phyloP scores from a whole-genome alignment of 2,329 filamentous ascomycete genomes.

The Pseudocercospora ulei region DNA sequence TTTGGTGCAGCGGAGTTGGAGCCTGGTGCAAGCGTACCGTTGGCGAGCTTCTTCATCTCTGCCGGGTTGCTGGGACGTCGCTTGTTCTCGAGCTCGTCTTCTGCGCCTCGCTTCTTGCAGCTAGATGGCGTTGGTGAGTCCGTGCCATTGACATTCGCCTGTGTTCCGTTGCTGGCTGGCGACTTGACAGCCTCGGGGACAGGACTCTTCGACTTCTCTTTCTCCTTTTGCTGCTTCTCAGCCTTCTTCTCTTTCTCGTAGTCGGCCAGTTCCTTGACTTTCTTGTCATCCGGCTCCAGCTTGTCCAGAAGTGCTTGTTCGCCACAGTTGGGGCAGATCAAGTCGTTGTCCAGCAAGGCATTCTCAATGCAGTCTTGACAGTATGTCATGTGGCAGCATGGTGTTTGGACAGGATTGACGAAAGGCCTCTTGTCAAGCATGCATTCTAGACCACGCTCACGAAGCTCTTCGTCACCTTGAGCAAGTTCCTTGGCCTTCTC shows the following conservation, averaged over 20 bases:
- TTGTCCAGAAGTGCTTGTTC: slow-evolving; percentile 91
- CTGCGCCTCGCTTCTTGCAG: slow-evolving; percentile 72
- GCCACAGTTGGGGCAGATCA: slow-evolving; percentile 84
- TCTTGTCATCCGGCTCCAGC: slow-evolving; percentile 72
- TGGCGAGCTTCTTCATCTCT: slow-evolving; percentile 36
- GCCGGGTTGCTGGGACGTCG: slow-evolving; percentile 40
- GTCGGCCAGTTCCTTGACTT: slow-evolving; percentile 73
- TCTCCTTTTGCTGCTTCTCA: slow-evolving; percentile 39
- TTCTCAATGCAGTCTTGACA: slow-evolving; percentile 99
- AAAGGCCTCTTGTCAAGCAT: slow-evolving; percentile 96
- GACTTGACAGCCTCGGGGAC: slow-evolving; percentile 20
- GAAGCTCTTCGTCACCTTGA: slow-evolving; percentile 72
- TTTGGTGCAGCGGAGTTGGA: slow-evolving; percentile 28
- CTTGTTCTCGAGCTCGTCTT: slow-evolving; percentile 50
- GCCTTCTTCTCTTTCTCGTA: slow-evolving; percentile 52
- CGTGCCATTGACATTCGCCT: slow-evolving; percentile 29
- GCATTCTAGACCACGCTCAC: slow-evolving; percentile 82
- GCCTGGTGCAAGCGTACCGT: slow-evolving; percentile 34
- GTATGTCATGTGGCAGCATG: slow-evolving; percentile 96
- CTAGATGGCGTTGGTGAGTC: slow-evolving; percentile 33
- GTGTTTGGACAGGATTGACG: slow-evolving; percentile 97
- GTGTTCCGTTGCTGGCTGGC: slow-evolving; percentile 15
- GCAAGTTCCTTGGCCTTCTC: slow-evolving; percentile 65
- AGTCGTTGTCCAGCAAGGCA: slow-evolving; percentile 95
- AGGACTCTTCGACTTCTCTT: slow-evolving; percentile 37